Evolutionary conservation across 441 rosid genomes (phyloP).

Genomic region (Flueggea neowawraea): DNA sequence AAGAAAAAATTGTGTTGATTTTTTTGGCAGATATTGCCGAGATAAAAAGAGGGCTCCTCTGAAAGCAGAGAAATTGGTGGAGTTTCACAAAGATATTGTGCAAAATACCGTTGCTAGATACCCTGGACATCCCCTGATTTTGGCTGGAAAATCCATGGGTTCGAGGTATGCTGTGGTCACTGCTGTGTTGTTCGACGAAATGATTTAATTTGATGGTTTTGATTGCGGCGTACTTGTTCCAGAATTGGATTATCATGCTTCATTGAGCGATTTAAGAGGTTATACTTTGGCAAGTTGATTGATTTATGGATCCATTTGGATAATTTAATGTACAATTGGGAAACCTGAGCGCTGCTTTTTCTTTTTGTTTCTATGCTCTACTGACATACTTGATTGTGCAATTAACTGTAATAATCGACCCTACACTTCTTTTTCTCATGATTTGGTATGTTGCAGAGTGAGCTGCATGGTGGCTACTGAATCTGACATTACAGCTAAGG

Average conservation of each 20-base stretch:
- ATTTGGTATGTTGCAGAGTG: slow-evolving; percentile 41
- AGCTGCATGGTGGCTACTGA: slow-evolving; percentile 78
- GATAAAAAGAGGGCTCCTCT: slow-evolving; percentile 68
- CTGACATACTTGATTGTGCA: neutral
- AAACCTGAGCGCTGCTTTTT: no score
- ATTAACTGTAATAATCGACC: neutral
- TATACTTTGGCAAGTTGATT: no score
- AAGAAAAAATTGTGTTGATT: slow-evolving; percentile 2
- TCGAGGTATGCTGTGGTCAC: slow-evolving; percentile 48
- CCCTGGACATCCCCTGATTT: slow-evolving; percentile 69
- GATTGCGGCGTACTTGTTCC: neutral
- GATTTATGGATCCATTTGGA: no score
- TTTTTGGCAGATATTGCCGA: slow-evolving; percentile 49
- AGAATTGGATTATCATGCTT: neutral
- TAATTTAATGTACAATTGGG: no score
- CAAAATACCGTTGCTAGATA: slow-evolving; percentile 47
- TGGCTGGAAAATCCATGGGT: slow-evolving; percentile 96
- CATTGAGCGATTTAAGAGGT: no score
- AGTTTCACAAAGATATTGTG: slow-evolving; percentile 64
- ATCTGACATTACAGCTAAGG: slow-evolving; percentile 45
- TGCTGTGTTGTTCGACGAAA: neutral
- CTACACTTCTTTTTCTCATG: slow-evolving; percentile 1
- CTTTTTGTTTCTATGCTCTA: neutral
- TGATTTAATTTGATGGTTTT: neutral
- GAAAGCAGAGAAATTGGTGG: slow-evolving; percentile 78